A percentile compares a stretch with the other conserved stretches of the same genome.
These are phyloP conservation scores for Elsinoe necatrix DNA, from an alignment of 2,329 filamentous ascomycete genomes.

Conservation along the genomic window DNA sequence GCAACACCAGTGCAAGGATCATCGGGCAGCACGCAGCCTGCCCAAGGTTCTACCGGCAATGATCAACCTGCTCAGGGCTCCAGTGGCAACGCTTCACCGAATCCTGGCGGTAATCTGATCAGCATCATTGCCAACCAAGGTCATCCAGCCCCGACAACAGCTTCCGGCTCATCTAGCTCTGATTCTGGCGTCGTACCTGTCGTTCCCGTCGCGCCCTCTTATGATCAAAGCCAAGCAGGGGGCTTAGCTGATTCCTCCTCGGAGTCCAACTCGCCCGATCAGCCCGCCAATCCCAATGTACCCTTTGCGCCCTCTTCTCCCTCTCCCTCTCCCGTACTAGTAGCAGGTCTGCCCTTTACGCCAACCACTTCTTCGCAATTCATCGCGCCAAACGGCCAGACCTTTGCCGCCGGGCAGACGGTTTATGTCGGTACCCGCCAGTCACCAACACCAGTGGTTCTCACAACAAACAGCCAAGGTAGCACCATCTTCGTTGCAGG, in stretches of 20 bases:
- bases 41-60: not conserved
- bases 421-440: not conserved
- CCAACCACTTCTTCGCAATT: conserved; percentile 1
- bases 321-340: not conserved
- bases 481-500: not conserved
- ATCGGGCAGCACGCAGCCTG: not conserved
- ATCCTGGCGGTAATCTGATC: conserved; percentile 1
- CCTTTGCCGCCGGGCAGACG: conserved; percentile 1
- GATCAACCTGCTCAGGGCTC: not conserved
- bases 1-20: not conserved
- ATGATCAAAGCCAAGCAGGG: not conserved
- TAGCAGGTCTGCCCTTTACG: conserved; percentile 6
- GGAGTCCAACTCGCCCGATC: not conserved
- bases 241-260: not conserved
- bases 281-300: not conserved
- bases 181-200: not conserved
- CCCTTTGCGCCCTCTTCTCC: not conserved
- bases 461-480: conserved; percentile 6
- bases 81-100: not conserved
- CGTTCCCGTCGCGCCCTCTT: not conserved
- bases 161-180: not conserved
- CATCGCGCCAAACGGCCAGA: conserved; percentile 12
- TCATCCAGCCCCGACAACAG: not conserved
- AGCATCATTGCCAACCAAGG: conserved; percentile 11
- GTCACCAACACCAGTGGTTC: conserved; percentile 8